Percentiles rank a stretch among this genome's conserved stretches.
These are phyloP conservation scores for Taiozyma sp. DNA, from an alignment of 1,139 yeast species.

Conservation along the genomic window DNA sequence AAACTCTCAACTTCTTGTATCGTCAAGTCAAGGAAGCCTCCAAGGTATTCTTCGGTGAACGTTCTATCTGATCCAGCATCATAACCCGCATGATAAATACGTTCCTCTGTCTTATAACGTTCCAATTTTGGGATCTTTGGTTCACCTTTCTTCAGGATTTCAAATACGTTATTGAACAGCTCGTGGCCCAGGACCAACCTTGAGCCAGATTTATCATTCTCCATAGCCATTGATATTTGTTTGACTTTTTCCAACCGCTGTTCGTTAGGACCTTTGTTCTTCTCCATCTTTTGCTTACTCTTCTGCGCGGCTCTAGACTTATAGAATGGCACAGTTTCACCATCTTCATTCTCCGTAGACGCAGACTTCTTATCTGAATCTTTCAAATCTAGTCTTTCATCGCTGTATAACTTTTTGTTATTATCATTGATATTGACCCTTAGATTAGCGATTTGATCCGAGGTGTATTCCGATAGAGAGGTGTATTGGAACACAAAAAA, in stretches of 20 bases:
- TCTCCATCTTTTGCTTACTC: neutral
- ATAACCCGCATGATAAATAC: constrained; percentile 48
- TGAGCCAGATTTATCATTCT: constrained; percentile 19
- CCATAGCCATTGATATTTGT: constrained; percentile 13
- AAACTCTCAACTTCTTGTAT: constrained; percentile 42
- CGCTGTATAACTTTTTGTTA: neutral
- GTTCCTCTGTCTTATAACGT: constrained; percentile 33
- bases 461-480: constrained; percentile 7
- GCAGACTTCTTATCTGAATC: neutral
- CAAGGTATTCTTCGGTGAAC: constrained; percentile 42
- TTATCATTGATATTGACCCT: constrained; percentile 3
- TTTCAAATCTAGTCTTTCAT: neutral
- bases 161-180: constrained; percentile 29
- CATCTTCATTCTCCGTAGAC: constrained; percentile 5
- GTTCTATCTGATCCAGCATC: constrained; percentile 32
- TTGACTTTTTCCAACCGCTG: constrained; percentile 10
- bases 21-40: constrained; percentile 49
- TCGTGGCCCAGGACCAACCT: constrained; percentile 16
- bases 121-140: constrained; percentile 34
- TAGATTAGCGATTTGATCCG: constrained; percentile 5
- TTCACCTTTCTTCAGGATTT: constrained; percentile 33
- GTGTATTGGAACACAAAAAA: constrained; percentile 15
- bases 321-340: constrained; percentile 22
- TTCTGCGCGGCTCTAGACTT: constrained; percentile 16
- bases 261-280: constrained; percentile 1